Percentiles rank a stretch among this genome's conserved stretches.
Evolutionary conservation across 2,329 filamentous ascomycete species (phyloP).

Genomic region (Trichoderma lentiforme): DNA sequence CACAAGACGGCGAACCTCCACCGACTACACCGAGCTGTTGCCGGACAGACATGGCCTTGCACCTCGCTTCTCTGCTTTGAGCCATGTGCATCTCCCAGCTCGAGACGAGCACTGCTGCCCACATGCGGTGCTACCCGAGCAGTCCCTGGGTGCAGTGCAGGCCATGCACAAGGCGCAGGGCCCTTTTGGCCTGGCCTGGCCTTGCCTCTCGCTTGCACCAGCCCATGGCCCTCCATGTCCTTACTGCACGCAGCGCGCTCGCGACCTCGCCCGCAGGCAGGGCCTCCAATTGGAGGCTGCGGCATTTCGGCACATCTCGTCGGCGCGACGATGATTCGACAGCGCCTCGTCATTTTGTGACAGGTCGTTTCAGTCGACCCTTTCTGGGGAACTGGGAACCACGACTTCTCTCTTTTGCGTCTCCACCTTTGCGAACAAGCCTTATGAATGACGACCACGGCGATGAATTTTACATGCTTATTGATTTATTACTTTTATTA

Average conservation of each 20-base stretch:
- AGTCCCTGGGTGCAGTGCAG: not conserved
- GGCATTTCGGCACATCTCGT: constrained; percentile 17
- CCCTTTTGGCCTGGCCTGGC: not conserved
- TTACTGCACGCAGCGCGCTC: not conserved
- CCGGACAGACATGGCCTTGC: not conserved
- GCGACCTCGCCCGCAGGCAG: constrained; percentile 12
- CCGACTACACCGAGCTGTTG: not conserved
- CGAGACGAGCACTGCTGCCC: not conserved
- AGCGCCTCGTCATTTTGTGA: constrained; percentile 16
- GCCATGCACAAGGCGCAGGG: not conserved
- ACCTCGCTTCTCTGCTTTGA: not conserved
- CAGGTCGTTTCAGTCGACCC: constrained; percentile 7
- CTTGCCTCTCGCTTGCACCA: not conserved
- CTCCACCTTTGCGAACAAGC: not conserved
- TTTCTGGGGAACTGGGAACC: constrained; percentile 12
- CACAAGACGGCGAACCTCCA: not conserved
- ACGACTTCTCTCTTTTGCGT: not conserved
- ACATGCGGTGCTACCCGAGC: constrained; percentile 8
- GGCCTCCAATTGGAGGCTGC: constrained; percentile 18
- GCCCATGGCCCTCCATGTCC: not conserved
- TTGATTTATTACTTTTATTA: not conserved
- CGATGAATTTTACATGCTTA: not conserved
- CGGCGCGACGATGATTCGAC: constrained; percentile 14
- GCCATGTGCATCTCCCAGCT: not conserved
- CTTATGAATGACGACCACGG: constrained; percentile 8